Base-by-base conservation (phyloP, 129 eudicot species). In the Sambucus nigra region DNA sequence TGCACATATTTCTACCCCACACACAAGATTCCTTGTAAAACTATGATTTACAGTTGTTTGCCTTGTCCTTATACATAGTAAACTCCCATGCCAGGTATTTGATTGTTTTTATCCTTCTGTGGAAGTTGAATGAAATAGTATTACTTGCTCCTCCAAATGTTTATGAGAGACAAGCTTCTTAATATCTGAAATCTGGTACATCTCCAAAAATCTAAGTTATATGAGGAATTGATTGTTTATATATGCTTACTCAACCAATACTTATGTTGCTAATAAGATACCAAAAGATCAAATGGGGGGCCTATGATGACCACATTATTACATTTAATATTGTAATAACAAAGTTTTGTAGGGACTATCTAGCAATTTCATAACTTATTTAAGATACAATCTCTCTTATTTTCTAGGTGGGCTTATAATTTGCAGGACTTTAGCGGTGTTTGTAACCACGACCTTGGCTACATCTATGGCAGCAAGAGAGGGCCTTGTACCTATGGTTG, bases 381-480 rank as follows among this genome's bases (percentile, higher is more conserved):
- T 29, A 35, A 44, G n/a, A 28, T 22, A 11, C 47, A 26, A 12
- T 26, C 54, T 45, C 23, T 29, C 38, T 66, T 46, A 20, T 70
- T 58, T 40, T 15, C 69, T 51, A 91, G 99, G 99, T 10, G 91
- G 70, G 35, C 88, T 91, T 47, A 53, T 91, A 58, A 82, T 84
- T 59, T 75, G 69, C 26, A 86, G 99, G 69, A 81, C 94, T 27
- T 32, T 86, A 46, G 88, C 89, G 2, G 89, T 91, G 55, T 82
- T 86, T 51, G 62, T 72, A 19, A 86, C 88, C 16, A 74, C 73
- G 69, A 91, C 99, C 25, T 33, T 86, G 55, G 89, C 99, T 25
- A 91, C 99, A 31, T 86, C 99, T 18, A 73, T 91, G 76, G 95
- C 91, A 57, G 99, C 99, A 61, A 76, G 84, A 65, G 87, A 82